Evolutionary conservation across 345 rosid genomes (phyloP).

Genomic region (Aquilaria malaccensis): DNA sequence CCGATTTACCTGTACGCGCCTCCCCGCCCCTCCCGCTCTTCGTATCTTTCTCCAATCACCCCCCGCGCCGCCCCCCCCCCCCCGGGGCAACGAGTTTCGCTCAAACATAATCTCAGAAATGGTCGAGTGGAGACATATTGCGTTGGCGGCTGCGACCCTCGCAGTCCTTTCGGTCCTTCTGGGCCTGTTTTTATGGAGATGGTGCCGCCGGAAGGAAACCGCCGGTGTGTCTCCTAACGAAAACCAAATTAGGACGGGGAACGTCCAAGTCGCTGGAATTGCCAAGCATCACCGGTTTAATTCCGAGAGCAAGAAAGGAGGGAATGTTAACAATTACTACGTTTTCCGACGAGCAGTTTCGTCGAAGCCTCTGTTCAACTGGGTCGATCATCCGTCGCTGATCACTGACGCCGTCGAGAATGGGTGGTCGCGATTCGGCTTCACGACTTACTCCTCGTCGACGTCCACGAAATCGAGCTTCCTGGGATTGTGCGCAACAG

Average conservation of each 20-base stretch:
- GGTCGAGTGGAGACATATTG: conserved; percentile 29
- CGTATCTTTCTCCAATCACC: not conserved
- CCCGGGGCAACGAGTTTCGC: not conserved
- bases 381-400: conserved; percentile 75
- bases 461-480: conserved; percentile 33
- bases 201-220: conserved; percentile 23
- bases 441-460: conserved; percentile 34
- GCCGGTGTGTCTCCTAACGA: conserved; percentile 10
- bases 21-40: conserved; percentile 11
- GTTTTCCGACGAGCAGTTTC: conserved; percentile 40
- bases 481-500: conserved; percentile 48
- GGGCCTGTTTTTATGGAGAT: conserved; percentile 33
- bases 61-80: conserved; percentile 8
- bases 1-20: conserved; percentile 28
- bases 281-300: conserved; percentile 36
- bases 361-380: conserved; percentile 43
- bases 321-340: conserved; percentile 25
- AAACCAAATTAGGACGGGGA: conserved; percentile 14
- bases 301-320: conserved; percentile 41
- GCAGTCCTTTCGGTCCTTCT: conserved; percentile 22
- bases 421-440: conserved; percentile 89
- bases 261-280: conserved; percentile 46
- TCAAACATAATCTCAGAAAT: conserved; percentile 21
- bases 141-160: conserved; percentile 24
- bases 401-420: conserved; percentile 70